Conservation (phyloP, 1,284 basidiomycete genomes). For the Papiliotrema fonsecae region DNA sequence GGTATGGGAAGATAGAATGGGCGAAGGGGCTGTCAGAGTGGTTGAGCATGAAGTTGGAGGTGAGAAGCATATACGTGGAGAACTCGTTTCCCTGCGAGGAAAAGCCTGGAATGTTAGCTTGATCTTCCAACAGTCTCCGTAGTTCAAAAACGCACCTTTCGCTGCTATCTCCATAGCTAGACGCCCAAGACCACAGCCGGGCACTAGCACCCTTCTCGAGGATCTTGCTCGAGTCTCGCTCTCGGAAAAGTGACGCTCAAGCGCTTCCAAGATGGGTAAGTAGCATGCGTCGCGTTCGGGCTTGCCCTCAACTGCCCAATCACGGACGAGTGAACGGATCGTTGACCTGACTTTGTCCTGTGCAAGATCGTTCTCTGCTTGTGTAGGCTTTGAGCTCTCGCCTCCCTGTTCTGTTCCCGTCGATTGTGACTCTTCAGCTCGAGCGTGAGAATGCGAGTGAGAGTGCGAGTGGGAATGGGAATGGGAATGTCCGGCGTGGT, state of each 20-base stretch:
- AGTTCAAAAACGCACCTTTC: conserved; percentile 55
- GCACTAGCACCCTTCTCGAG: conserved; percentile 67
- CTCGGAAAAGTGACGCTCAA: conserved; percentile 61
- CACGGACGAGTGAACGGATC: conserved; percentile 81
- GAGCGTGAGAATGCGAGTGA: conserved; percentile 13
- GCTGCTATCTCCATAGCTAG: conserved; percentile 80
- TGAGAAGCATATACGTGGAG: conserved; percentile 84
- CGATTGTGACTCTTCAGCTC: background rate
- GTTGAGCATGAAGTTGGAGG: conserved; percentile 77
- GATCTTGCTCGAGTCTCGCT: conserved; percentile 8
- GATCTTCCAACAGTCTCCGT: background rate
- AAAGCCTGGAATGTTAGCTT: conserved; percentile 57
- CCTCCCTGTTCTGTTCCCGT: no score
- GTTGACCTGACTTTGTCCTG: conserved; percentile 77
- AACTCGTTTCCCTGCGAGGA: conserved; percentile 88
- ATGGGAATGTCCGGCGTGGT: conserved; percentile 16
- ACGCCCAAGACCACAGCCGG: conserved; percentile 79
- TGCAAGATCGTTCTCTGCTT: conserved; percentile 29
- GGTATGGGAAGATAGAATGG: conserved; percentile 76
- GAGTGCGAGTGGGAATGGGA: conserved; percentile 30
- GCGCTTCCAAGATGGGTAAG: conserved; percentile 68
- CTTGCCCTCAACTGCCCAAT: conserved; percentile 79
- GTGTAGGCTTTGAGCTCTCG: conserved; percentile 5
- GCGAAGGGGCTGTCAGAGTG: conserved; percentile 61
- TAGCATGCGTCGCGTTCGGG: conserved; percentile 73